Conservation (phyloP, 2,329 filamentous ascomycete genomes). For the Aspergillus sp. region DNA sequence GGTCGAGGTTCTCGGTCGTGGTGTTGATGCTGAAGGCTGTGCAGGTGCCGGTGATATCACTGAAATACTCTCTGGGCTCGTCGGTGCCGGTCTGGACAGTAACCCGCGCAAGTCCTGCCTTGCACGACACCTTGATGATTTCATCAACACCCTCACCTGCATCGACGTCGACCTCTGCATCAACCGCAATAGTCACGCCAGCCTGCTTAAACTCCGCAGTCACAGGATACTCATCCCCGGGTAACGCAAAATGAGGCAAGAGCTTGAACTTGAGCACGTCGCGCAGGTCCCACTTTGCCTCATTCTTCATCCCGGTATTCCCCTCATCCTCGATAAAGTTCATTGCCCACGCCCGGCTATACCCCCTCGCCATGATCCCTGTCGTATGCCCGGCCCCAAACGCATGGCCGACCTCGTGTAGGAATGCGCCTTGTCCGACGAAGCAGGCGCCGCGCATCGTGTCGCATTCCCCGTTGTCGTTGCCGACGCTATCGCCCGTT, state of each 20-base stretch:
- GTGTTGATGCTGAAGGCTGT: neutral
- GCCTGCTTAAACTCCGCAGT: neutral
- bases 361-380: slow-evolving; percentile 7
- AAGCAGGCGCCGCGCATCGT: neutral
- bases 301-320: neutral
- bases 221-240: neutral
- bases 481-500: neutral
- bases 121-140: neutral
- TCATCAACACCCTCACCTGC: neutral
- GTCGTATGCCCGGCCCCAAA: slow-evolving; percentile 2
- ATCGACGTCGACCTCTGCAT: neutral
- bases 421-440: neutral
- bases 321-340: neutral
- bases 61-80: neutral
- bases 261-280: neutral
- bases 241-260: neutral
- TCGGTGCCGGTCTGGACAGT: neutral
- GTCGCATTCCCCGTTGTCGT: neutral
- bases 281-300: slow-evolving; percentile 3
- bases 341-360: neutral
- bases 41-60: neutral
- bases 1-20: neutral
- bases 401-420: slow-evolving; percentile 9
- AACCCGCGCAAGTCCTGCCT: neutral
- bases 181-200: neutral